A percentile compares a stretch with the other conserved stretches of the same genome.
These are phyloP conservation scores for Corynespora cassiicola DNA, from an alignment of 2,329 filamentous ascomycete species.

Conservation along the genomic window DNA sequence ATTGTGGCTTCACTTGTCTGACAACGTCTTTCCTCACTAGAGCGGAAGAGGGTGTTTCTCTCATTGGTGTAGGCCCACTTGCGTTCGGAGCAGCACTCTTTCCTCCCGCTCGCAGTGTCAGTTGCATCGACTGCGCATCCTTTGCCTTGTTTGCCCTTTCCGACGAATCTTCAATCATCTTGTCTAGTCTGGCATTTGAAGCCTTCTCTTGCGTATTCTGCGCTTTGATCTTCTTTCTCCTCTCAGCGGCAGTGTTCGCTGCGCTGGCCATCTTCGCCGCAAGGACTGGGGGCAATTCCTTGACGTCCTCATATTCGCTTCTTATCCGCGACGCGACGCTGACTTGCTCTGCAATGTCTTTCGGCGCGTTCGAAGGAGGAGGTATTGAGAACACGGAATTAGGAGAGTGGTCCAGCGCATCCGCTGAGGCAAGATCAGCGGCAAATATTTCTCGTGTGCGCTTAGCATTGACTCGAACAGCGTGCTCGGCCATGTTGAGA, in stretches of 20 bases:
- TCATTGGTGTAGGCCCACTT: constrained; percentile 60
- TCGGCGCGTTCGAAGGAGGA: constrained; percentile 52
- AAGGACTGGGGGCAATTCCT: constrained; percentile 77
- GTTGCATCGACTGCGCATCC: constrained; percentile 61
- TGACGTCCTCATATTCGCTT: constrained; percentile 79
- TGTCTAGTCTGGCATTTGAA: constrained; percentile 64
- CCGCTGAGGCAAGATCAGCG: constrained; percentile 56
- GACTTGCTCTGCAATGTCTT: constrained; percentile 52
- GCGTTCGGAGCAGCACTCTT: constrained; percentile 60
- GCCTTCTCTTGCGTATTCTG: constrained; percentile 56
- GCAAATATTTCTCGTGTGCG: constrained; percentile 62
- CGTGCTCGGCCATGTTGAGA: constrained; percentile 24
- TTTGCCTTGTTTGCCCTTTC: constrained; percentile 53
- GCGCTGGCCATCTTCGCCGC: constrained; percentile 78
- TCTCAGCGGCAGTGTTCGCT: constrained; percentile 61
- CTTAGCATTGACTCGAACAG: constrained; percentile 56
- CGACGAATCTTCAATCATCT: constrained; percentile 71
- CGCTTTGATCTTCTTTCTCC: constrained; percentile 67
- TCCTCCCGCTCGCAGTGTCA: constrained; percentile 59
- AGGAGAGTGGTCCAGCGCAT: constrained; percentile 49
- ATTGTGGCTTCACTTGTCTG: constrained; percentile 80
- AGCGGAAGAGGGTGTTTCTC: constrained; percentile 60
- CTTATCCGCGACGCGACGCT: constrained; percentile 65
- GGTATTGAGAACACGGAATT: constrained; percentile 50
- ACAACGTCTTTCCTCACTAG: constrained; percentile 69